A percentile compares a stretch with the other conserved stretches of the same genome.
These are phyloP conservation scores for Calonectria fujianensis DNA, from an alignment of 2,329 filamentous ascomycete species.

Conservation along the genomic window DNA sequence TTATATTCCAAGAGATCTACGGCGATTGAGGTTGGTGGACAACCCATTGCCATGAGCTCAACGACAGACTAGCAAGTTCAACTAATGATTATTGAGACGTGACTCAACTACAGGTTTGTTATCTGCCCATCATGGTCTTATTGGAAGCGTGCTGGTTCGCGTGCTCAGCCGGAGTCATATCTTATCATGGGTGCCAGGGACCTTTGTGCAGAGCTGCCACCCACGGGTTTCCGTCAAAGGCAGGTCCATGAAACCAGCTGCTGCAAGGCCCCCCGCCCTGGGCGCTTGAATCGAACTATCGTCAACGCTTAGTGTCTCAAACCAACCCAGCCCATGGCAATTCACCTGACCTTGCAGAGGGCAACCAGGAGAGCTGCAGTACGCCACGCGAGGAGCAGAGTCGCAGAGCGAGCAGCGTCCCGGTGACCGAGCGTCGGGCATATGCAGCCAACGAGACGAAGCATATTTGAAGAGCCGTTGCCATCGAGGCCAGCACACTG, in stretches of 20 bases:
- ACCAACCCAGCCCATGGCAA: conserved; percentile 24
- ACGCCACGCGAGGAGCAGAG: conserved; percentile 4
- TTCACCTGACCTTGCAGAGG: conserved; percentile 29
- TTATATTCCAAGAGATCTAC: neutral
- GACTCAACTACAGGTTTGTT: neutral
- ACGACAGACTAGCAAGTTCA: neutral
- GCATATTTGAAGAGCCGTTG: conserved; percentile 39
- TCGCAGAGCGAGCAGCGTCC: conserved; percentile 1
- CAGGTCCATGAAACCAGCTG: conserved; percentile 24
- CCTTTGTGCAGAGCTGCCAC: conserved; percentile 29
- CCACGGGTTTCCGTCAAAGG: conserved; percentile 24
- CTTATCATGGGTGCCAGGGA: conserved; percentile 14
- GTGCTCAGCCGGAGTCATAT: neutral
- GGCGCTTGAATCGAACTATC: conserved; percentile 16
- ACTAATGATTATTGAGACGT: neutral
- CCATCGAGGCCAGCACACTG: conserved; percentile 3
- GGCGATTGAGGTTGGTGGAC: neutral
- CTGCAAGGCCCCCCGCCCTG: neutral
- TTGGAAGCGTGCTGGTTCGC: conserved; percentile 2
- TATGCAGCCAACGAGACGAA: conserved; percentile 44
- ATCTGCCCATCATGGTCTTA: no score
- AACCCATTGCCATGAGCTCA: neutral
- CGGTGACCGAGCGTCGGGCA: conserved; percentile 4
- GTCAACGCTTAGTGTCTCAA: conserved; percentile 8
- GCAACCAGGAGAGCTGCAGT: conserved; percentile 19